A percentile compares a stretch with the other conserved stretches of the same genome.
These are phyloP conservation scores for Dendrobium huoshanense DNA, from an alignment of 106 monocot genomes.

Conservation along the genomic window DNA sequence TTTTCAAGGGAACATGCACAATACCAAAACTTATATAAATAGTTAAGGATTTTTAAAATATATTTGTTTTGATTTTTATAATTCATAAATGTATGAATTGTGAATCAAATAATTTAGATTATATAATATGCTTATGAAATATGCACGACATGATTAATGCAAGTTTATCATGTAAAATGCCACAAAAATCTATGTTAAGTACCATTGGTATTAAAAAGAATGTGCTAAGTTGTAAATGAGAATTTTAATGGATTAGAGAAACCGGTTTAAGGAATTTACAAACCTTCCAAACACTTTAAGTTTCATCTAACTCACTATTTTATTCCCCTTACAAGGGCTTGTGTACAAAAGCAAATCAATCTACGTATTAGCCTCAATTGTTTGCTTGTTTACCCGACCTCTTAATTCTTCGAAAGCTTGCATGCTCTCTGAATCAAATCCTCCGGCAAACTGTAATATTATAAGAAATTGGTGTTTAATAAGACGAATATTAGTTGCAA, in stretches of 20 bases:
- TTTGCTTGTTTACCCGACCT: conserved; percentile 45
- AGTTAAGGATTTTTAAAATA: too few relatives aligned
- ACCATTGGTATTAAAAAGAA: too few relatives aligned
- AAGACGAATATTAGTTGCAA: neutral
- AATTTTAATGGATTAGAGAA: neutral
- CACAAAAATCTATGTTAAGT: too few relatives aligned
- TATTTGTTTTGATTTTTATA: too few relatives aligned
- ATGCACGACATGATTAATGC: too few relatives aligned
- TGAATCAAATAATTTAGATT: too few relatives aligned
- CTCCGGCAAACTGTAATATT: conserved; percentile 73
- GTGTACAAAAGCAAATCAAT: neutral
- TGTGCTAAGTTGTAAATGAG: too few relatives aligned
- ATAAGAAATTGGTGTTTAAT: neutral
- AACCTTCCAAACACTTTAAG: neutral
- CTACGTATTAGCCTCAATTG: conserved; percentile 4
- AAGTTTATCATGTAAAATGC: too few relatives aligned
- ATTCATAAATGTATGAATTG: too few relatives aligned
- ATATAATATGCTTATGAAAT: too few relatives aligned
- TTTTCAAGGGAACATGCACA: too few relatives aligned
- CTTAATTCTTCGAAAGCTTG: conserved; percentile 84
- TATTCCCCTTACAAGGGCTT: neutral
- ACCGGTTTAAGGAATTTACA: neutral
- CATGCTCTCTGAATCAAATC: conserved; percentile 90
- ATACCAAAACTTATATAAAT: too few relatives aligned
- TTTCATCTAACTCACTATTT: neutral